A percentile compares a stretch with the other conserved stretches of the same genome.
phyloP scores from a whole-genome alignment of 495 filamentous ascomycete genomes.

The Cairneyella variabilis region DNA sequence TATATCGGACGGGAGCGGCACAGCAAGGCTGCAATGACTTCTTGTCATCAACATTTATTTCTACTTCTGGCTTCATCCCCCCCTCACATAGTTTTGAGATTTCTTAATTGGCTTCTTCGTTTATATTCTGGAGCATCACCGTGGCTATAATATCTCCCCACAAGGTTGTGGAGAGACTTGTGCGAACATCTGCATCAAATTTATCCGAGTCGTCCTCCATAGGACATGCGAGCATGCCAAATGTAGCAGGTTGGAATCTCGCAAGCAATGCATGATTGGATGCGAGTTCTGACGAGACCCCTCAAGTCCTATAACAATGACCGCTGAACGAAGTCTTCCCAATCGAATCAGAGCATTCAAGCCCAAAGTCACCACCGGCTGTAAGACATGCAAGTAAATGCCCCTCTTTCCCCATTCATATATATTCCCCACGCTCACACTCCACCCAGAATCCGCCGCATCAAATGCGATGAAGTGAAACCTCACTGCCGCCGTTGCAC shows the following conservation, averaged over 20 bases:
- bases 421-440: neutral
- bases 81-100: neutral
- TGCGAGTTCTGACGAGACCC: too few relatives aligned
- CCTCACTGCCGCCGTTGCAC: constrained; percentile 7
- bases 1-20: neutral
- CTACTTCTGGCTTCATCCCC: neutral
- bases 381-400: constrained; percentile 16
- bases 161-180: neutral
- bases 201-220: too few relatives aligned
- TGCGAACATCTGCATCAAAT: neutral
- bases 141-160: neutral
- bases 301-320: too few relatives aligned
- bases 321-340: neutral
- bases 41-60: neutral
- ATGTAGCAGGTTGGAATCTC: too few relatives aligned
- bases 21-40: neutral
- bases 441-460: constrained; percentile 4
- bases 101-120: neutral
- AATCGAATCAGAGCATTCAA: neutral
- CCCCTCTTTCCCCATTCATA: neutral
- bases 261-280: too few relatives aligned
- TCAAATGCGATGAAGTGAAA: constrained; percentile 24
- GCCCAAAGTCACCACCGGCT: constrained; percentile 1
- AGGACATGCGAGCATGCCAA: too few relatives aligned
- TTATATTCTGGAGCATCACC: neutral